Conservation (phyloP, 768 basidiomycete genomes). For the Podaxis carcinomalis region DNA sequence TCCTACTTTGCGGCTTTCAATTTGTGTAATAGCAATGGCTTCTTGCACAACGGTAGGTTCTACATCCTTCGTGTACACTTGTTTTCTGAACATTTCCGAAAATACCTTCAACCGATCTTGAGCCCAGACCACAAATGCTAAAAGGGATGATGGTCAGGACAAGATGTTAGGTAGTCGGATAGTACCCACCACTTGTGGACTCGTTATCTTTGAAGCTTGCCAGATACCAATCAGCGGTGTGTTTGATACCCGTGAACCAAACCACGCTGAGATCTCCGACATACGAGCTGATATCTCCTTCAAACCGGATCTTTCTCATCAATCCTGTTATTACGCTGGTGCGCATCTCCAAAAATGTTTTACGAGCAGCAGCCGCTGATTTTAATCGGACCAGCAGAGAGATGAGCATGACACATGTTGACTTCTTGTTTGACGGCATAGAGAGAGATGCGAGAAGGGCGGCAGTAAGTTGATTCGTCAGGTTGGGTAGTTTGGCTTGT, state of each 20-base stretch:
- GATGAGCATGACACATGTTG: constrained; percentile 66
- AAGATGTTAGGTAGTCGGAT: background rate
- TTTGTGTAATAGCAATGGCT: constrained; percentile 68
- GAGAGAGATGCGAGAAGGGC: constrained; percentile 74
- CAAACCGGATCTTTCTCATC: constrained; percentile 84
- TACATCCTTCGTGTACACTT: constrained; percentile 84
- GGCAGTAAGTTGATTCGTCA: constrained; percentile 64
- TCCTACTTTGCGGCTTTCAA: constrained; percentile 80
- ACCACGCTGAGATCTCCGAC: constrained; percentile 86
- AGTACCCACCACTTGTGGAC: constrained; percentile 77
- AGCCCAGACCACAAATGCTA: constrained; percentile 95
- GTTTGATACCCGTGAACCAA: constrained; percentile 91
- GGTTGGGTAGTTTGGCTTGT: constrained; percentile 54
- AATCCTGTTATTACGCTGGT: constrained; percentile 68
- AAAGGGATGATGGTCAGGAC: constrained; percentile 1
- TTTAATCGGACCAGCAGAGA: constrained; percentile 70
- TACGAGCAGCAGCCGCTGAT: constrained; percentile 73
- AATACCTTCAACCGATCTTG: constrained; percentile 80
- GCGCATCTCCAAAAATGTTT: constrained; percentile 78
- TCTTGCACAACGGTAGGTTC: constrained; percentile 71
- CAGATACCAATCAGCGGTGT: constrained; percentile 97
- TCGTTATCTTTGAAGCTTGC: constrained; percentile 95
- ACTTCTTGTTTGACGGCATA: constrained; percentile 72
- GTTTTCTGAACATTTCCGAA: constrained; percentile 81
- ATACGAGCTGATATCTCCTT: constrained; percentile 83